These are phyloP conservation scores for Aspergillus aculeatus DNA, from an alignment of 2,329 filamentous ascomycete genomes.

Conservation along the genomic window DNA sequence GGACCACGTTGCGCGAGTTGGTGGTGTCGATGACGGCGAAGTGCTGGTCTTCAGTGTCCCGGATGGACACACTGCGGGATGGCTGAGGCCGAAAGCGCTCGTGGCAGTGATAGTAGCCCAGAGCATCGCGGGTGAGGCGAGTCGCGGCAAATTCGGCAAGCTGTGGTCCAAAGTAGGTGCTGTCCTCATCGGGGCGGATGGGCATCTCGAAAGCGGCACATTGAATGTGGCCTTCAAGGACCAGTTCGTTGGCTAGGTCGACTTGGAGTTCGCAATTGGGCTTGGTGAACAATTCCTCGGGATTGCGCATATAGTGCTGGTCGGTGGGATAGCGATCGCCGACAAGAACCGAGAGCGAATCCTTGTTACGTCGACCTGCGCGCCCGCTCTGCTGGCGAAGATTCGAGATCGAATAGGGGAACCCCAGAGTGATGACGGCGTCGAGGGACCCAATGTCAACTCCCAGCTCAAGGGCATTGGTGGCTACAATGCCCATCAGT, in stretches of 20 bases:
- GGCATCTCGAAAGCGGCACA: constrained; percentile 96
- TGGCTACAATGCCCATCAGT: constrained; percentile 88
- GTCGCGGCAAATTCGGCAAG: constrained; percentile 70
- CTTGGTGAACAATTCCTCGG: constrained; percentile 84
- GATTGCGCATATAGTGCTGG: constrained; percentile 96
- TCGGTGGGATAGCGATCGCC: constrained; percentile 89
- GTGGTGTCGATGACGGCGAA: constrained; percentile 89
- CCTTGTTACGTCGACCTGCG: constrained; percentile 86
- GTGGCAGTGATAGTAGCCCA: constrained; percentile 88
- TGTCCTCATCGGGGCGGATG: constrained; percentile 73
- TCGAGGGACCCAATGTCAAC: constrained; percentile 94
- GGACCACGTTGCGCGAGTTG: constrained; percentile 74
- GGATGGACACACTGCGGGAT: constrained; percentile 78
- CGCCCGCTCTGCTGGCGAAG: constrained; percentile 91
- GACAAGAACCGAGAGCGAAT: constrained; percentile 85
- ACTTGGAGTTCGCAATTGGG: constrained; percentile 87
- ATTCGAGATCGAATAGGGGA: constrained; percentile 94
- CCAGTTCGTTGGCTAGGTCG: constrained; percentile 86
- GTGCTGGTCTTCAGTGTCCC: constrained; percentile 86
- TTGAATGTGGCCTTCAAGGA: constrained; percentile 90
- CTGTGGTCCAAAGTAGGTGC: constrained; percentile 73
- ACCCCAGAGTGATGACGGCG: constrained; percentile 89
- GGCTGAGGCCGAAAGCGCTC: constrained; percentile 83
- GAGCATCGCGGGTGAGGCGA: constrained; percentile 68
- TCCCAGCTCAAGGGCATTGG: constrained; percentile 86